Conservation (phyloP, 1,284 basidiomycete genomes). For the Austropuccinia psidii region DNA sequence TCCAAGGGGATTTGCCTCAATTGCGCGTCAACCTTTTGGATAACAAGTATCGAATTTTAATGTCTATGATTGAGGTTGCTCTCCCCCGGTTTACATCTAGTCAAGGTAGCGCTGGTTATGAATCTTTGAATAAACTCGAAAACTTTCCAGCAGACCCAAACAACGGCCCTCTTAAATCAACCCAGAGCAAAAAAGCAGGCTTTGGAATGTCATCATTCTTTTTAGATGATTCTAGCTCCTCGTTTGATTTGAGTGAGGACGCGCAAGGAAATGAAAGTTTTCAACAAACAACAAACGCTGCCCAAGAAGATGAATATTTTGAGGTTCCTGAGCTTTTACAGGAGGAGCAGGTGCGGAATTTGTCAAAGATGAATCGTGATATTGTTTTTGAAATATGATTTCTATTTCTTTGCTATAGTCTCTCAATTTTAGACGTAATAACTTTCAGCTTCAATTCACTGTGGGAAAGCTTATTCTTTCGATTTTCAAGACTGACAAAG, state of each 20-base stretch:
- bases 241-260: conserved; percentile 25
- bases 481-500: conserved; percentile 60
- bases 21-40: conserved; percentile 93
- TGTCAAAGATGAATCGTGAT: background rate
- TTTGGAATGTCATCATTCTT: conserved; percentile 33
- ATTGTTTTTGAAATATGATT: background rate
- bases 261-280: conserved; percentile 17
- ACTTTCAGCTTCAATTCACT: conserved; percentile 79
- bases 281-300: conserved; percentile 40
- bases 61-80: conserved; percentile 84
- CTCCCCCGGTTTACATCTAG: conserved; percentile 67
- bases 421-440: conserved; percentile 66
- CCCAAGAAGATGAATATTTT: conserved; percentile 60
- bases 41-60: conserved; percentile 85
- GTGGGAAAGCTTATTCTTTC: conserved; percentile 81
- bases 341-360: conserved; percentile 52
- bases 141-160: background rate
- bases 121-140: background rate
- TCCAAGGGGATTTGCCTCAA: conserved; percentile 79
- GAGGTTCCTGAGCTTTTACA: conserved; percentile 63
- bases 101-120: conserved; percentile 50
- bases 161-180: conserved; percentile 11
- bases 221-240: conserved; percentile 34
- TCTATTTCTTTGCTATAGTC: conserved; percentile 48
- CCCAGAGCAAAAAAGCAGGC: conserved; percentile 12